Evolutionary conservation across 2,329 filamentous ascomycete species (phyloP), one percentile per base, ranked within the genome.

Genomic region (Stemphylium lycopersici): DNA sequence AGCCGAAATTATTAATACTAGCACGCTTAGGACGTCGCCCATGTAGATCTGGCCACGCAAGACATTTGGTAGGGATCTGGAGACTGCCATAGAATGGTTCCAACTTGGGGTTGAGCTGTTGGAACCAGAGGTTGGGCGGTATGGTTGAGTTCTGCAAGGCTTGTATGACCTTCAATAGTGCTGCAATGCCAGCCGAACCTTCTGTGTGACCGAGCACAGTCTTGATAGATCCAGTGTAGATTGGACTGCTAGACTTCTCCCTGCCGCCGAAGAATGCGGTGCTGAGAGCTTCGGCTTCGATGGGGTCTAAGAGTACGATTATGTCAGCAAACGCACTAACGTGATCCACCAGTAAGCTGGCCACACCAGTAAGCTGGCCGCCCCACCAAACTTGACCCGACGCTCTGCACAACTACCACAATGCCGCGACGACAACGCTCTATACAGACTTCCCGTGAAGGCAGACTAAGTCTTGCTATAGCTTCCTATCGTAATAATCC

Each of bases 201-300:
- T 80, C 76, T 0, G 71, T 69, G 52, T 80, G 78, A 1, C 78
- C 78, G 33, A 80, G 66, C 18, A 78, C 73, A 65, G 68, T 79
- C 74, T 61, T 72, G 16, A 72, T 61, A 0, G 59, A 65, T 3
- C 69, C 69, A 18, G 67, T 56, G 15, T 53, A 55, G 4, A 67
- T 33, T 13, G 48, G 48, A 6, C 20, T 31, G n/a, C 8, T 26
- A 20, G 26, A n/a, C n/a, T n/a, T 44, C 10, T 18, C 12, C 5
- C 12, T 20, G 24, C 10, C 13, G n/a, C 22, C 40, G 58, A 65
- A 13, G 50, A 55, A 8, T 8, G 45, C 44, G n/a, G 8, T 33
- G n/a, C 45, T 12, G 20, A 69, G 55, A 0, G 59, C 66, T 38
- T 54, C 29, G 1, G 67, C 64, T 48, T 70, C 67, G 1, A 56